Evolutionary conservation across 2,329 filamentous ascomycete species (phyloP).

Genomic region (Fusarium sacchari): DNA sequence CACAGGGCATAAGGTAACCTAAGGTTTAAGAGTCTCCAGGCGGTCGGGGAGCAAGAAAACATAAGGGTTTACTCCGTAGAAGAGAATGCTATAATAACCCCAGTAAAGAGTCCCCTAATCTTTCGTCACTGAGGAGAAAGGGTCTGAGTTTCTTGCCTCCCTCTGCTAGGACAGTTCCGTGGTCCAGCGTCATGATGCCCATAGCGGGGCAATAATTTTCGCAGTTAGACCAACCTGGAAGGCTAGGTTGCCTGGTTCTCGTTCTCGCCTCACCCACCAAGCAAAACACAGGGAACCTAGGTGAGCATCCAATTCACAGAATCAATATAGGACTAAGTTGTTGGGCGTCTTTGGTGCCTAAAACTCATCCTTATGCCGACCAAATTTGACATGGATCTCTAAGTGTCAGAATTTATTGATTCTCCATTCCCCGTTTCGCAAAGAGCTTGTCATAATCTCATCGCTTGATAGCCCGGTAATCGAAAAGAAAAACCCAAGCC

Average conservation of each 20-base stretch:
- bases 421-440: not conserved
- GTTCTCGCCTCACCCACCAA: constrained; percentile 44
- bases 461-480: constrained; percentile 7
- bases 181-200: constrained; percentile 46
- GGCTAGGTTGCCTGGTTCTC: constrained; percentile 9
- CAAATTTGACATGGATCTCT: constrained; percentile 1
- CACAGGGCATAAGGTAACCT: constrained; percentile 3
- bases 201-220: constrained; percentile 55
- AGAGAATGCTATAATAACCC: not conserved
- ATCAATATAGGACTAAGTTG: constrained; percentile 31
- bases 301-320: constrained; percentile 35
- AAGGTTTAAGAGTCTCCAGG: not conserved
- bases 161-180: not conserved
- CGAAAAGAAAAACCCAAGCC: constrained; percentile 2
- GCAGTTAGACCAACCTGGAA: constrained; percentile 45
- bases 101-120: not conserved
- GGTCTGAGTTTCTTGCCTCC: not conserved
- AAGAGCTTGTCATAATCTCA: constrained; percentile 6
- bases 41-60: not conserved
- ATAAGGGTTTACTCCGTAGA: not conserved
- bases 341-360: constrained; percentile 43
- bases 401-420: not conserved
- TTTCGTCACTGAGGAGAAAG: not conserved
- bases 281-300: constrained; percentile 15
- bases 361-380: constrained; percentile 11